Conservation (phyloP, 129 eudicot species). For the Kitagawia praeruptora region DNA sequence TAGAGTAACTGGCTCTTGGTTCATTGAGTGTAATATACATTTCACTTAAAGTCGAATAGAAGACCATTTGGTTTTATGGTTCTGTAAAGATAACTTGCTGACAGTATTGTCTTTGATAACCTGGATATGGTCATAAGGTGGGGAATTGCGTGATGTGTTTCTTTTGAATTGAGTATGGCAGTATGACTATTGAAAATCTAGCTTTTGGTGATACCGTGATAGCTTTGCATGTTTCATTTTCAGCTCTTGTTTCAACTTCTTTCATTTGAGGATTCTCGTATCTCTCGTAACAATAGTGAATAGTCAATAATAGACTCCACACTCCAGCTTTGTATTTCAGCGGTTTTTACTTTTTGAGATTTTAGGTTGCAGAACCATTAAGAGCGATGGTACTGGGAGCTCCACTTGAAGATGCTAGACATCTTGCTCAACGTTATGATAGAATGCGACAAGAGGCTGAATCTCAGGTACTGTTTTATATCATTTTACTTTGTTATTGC, state of each 20-base stretch:
- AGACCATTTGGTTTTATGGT: not conserved
- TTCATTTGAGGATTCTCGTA: not conserved
- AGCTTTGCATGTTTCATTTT: not conserved
- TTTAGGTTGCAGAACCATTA: slow-evolving; percentile 87
- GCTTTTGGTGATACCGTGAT: not conserved
- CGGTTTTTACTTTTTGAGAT: not conserved
- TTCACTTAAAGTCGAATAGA: not conserved
- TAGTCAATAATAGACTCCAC: not conserved
- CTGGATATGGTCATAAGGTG: not conserved
- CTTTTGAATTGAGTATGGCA: not conserved
- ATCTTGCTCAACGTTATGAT: slow-evolving; percentile 91
- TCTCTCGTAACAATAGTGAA: not conserved
- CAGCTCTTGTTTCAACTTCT: not conserved
- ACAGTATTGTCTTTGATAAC: not conserved
- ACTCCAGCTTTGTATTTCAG: not conserved
- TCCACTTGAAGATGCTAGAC: slow-evolving; percentile 93
- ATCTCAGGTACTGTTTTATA: slow-evolving; percentile 60
- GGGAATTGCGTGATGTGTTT: not conserved
- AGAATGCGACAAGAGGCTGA: slow-evolving; percentile 94
- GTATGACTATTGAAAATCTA: not conserved
- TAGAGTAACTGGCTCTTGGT: not conserved
- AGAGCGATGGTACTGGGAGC: slow-evolving; percentile 94
- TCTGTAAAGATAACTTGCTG: not conserved
- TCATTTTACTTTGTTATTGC: not conserved
- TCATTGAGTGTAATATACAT: not conserved